phyloP scores from a whole-genome alignment of 2,329 filamentous ascomycete species.

The Colletotrichum sp. region DNA sequence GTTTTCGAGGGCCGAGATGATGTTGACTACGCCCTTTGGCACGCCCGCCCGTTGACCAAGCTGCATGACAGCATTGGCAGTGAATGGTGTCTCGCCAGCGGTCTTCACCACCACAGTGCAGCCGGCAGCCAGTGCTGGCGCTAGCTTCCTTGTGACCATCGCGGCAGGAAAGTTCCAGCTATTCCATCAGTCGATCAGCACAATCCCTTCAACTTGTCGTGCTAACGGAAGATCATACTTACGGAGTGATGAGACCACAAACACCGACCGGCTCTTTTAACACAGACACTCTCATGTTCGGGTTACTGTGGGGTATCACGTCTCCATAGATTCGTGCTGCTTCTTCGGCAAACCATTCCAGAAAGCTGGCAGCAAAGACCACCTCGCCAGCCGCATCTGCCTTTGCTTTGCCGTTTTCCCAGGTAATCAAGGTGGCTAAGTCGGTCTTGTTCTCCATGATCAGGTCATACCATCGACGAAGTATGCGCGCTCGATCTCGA shows the following conservation, averaged over 20 bases:
- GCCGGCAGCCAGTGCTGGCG: constrained; percentile 85
- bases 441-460: constrained; percentile 81
- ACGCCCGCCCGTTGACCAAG: constrained; percentile 87
- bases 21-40: constrained; percentile 88
- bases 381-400: constrained; percentile 77
- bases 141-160: constrained; percentile 76
- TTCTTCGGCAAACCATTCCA: constrained; percentile 84
- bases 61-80: constrained; percentile 85
- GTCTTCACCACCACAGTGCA: constrained; percentile 94
- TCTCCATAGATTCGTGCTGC: constrained; percentile 77
- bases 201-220: background rate
- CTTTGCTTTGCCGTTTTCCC: constrained; percentile 88
- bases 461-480: constrained; percentile 83
- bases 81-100: constrained; percentile 91
- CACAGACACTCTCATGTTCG: constrained; percentile 79
- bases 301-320: constrained; percentile 71
- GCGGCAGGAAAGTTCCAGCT: constrained; percentile 86
- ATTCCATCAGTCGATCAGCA: background rate
- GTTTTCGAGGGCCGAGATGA: constrained; percentile 81
- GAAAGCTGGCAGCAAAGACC: constrained; percentile 74
- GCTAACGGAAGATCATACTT: constrained; percentile 37
- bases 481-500: constrained; percentile 74
- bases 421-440: constrained; percentile 81
- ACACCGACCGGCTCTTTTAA: constrained; percentile 86
- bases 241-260: constrained; percentile 82